These are phyloP conservation scores for Colletotrichum tanaceti DNA, from an alignment of 2,329 filamentous ascomycete species.

Conservation along the genomic window DNA sequence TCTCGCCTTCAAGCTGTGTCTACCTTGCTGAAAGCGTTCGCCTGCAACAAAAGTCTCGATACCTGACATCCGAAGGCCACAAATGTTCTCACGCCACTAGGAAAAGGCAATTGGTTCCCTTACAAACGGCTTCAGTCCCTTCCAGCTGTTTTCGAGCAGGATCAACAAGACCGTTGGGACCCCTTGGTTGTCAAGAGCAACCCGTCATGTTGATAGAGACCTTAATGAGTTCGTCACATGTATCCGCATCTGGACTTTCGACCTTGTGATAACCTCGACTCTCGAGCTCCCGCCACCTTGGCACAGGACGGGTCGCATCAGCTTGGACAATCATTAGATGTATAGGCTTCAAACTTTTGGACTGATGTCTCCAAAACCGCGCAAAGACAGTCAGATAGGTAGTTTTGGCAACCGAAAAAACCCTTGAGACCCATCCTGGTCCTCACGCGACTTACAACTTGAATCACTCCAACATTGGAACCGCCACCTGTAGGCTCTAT, in stretches of 20 bases:
- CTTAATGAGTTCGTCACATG: constrained; percentile 1
- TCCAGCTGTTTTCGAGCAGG: too few relatives aligned
- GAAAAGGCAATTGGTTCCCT: neutral
- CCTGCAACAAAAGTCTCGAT: neutral
- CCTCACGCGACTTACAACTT: neutral
- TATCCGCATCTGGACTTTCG: neutral
- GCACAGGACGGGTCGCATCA: neutral
- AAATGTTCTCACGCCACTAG: constrained; percentile 1
- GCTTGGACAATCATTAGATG: neutral
- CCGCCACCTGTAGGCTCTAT: neutral
- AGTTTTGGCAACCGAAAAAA: constrained; percentile 3
- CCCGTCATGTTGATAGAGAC: neutral
- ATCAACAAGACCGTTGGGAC: neutral
- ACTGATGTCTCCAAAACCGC: neutral
- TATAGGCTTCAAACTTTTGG: neutral
- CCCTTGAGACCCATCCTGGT: constrained; percentile 12
- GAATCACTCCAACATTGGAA: neutral
- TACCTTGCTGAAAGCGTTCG: neutral
- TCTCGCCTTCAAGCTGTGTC: neutral
- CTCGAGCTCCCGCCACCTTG: constrained; percentile 8
- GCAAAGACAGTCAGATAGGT: neutral
- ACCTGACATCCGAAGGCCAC: neutral
- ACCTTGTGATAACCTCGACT: neutral
- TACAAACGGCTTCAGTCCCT: neutral
- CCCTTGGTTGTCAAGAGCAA: neutral